Evolutionary conservation across 768 basidiomycete genomes (phyloP), one percentile per base, ranked within the genome.

Genomic region (Kwoniella sp.): DNA sequence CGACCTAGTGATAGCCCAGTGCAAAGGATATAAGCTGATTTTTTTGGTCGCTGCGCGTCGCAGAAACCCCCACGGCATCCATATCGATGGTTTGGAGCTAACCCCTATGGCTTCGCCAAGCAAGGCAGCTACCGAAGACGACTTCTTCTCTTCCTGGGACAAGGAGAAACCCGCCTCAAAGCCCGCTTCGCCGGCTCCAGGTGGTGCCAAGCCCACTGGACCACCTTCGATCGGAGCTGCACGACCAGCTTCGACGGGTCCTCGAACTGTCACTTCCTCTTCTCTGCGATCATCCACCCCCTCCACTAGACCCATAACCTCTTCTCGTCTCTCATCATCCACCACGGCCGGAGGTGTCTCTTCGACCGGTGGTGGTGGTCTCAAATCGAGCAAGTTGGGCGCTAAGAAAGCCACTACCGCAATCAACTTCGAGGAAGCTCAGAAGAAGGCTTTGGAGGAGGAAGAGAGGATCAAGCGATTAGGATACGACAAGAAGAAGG

Each of bases 71-170:
- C 82, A 85, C 25, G 86, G 88, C 17, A 87, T 92, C 57, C 81
- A 85, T 54, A 84, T 94, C n/a, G 94, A 96, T 25, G 93, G 92
- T n/a, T 82, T 87, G 58, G 88, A 80, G 54, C 68, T 80, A 19
- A 72, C 73, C n/a, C 71, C 74, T 9, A 51, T 74, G 7, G 74
- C 64, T 21, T 62, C 75, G 21, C 53, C 75, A 4, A 77, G 84
- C 0, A 58, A 77, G 1, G 54, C 77, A 17, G 63, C 69, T 17
- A 73, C 76, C 1, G 61, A 68, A 4, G 94, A 96, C 9, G 94
- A 97, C 77, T 99, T 99, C 81, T 99, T 97, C 82, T 88, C 91
- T 51, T 90, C 91, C 26, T 98, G 95, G 94, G 92, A 94, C 67
- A 95, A 95, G 78, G 88, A 79, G 33, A 85, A 85, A 7, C 84